These are phyloP conservation scores for Malus hybrid DNA, from an alignment of 331 rosid genomes.

Conservation along the genomic window DNA sequence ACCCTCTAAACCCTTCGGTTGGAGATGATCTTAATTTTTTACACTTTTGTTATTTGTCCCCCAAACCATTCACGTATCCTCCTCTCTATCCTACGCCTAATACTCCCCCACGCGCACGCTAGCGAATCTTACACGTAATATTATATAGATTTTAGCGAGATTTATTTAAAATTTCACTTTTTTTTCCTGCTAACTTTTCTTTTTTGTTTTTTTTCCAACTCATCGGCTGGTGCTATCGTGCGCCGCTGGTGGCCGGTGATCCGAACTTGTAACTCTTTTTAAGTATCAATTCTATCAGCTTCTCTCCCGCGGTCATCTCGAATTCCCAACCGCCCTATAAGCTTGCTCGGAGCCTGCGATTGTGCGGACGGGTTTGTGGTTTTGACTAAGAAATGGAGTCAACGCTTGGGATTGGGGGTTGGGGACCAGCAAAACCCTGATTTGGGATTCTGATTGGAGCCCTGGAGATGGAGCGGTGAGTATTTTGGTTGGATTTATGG, in stretches of 20 bases:
- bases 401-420: neutral
- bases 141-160: neutral
- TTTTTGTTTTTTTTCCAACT: neutral
- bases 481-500: neutral
- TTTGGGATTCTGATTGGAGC: neutral
- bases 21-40: neutral
- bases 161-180: neutral
- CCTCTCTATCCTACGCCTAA: neutral
- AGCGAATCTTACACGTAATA: neutral
- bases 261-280: neutral
- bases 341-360: neutral
- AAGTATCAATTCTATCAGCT: neutral
- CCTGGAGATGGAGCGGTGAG: neutral
- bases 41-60: slow-evolving; percentile 25
- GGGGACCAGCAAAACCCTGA: neutral
- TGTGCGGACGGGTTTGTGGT: neutral
- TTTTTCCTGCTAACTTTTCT: neutral
- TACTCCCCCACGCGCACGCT: neutral
- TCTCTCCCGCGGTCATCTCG: neutral
- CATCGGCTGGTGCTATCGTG: slow-evolving; percentile 8
- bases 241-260: neutral
- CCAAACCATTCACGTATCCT: slow-evolving; percentile 20
- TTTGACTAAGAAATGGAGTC: slow-evolving; percentile 21
- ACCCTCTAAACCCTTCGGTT: no score
- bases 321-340: neutral